These are phyloP conservation scores for Coemansia sp. DNA, from an alignment of 192 early-diverging fungal genomes.

Conservation along the genomic window DNA sequence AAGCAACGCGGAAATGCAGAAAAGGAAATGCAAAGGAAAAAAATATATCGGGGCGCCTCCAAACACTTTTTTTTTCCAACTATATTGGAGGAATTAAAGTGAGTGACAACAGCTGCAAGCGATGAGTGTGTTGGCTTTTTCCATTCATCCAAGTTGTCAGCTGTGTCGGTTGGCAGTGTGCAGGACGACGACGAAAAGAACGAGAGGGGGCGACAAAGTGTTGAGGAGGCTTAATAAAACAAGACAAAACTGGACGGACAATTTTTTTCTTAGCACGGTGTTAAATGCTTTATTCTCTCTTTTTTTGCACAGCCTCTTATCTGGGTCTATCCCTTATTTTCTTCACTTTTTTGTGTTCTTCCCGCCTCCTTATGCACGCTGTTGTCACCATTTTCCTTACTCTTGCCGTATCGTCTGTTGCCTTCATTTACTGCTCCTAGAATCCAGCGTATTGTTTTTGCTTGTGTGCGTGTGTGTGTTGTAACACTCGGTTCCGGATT, in stretches of 20 bases:
- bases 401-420: background rate
- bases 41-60: too few species aligned
- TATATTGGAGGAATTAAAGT: background rate
- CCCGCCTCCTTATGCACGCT: conserved; percentile 3
- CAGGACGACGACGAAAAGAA: too few species aligned
- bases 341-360: background rate
- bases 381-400: conserved; percentile 7
- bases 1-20: too few species aligned
- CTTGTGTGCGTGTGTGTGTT: too few species aligned
- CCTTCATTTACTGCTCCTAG: background rate
- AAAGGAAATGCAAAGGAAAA: too few species aligned
- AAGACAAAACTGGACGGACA: background rate
- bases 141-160: background rate
- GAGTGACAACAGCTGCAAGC: conserved; percentile 5
- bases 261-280: background rate
- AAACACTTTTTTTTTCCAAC: too few species aligned
- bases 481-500: background rate
- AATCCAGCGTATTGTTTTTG: too few species aligned
- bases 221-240: background rate
- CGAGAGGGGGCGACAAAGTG: too few species aligned
- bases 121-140: conserved; percentile 3
- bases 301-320: conserved; percentile 3
- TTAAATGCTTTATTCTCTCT: background rate
- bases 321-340: background rate
- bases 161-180: background rate